Base-by-base conservation (phyloP, 129 eudicot genomes). In the Artemisia tridentata region DNA sequence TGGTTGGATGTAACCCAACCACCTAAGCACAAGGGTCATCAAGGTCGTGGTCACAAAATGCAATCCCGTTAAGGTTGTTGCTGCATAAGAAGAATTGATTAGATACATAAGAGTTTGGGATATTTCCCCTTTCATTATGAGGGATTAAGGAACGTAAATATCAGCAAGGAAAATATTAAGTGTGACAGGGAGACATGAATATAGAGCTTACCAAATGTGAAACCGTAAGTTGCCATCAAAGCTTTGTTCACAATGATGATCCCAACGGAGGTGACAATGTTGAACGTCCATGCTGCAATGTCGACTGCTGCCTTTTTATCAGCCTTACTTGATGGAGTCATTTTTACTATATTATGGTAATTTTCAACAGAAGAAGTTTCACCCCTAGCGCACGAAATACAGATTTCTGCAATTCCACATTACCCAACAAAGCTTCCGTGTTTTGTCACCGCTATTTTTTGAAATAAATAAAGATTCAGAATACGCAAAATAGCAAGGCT, bases 281-380 rank as follows among this genome's bases (percentile, higher is more conserved):
- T 78, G 80, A 82, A 82, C 54, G 34, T 57, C 86, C 86, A 82
- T 67, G 86, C 82, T 7, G 86, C 80, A 76, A 68, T 65, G 61
- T 82, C 86, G 16, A 80, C 63, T 67, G 83, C 83, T 58, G 92
- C 96, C 84, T 89, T 89, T 84, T 80, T 79, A 54, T 89, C 92
- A 71, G 91, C 96, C 85, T 88, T 92, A 83, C 88, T 88, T 65
- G 96, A 38, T 11, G 91, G 84, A 61, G 95, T 81, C 98, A 92
- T 91, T 70, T 83, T 77, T 75, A 49, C 75, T 34, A 55, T 16
- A 15, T 64, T 59, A 52, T 20, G 62, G 72, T 41, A 60, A 12
- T 38, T 52, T 74, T 69, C 13, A 43, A 75, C 71, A 0, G 71
- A 73, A 75, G 75, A 77, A 69, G 38, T 59, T 81, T 79, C 75